Base-by-base conservation (phyloP, 2,329 filamentous ascomycete genomes). In the Chalaropsis thielavioides region DNA sequence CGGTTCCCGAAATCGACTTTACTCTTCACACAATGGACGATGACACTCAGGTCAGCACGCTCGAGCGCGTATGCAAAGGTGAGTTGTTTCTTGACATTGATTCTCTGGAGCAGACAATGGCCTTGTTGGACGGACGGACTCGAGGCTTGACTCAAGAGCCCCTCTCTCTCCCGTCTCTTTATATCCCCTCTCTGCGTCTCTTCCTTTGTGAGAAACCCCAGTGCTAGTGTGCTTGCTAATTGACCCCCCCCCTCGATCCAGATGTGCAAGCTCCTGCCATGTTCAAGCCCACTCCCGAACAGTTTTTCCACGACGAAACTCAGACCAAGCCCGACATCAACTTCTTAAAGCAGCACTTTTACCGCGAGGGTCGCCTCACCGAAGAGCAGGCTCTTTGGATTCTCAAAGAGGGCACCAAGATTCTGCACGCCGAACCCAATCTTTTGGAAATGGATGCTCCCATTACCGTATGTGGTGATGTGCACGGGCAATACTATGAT, bases 51-150 rank as follows among this genome's bases (percentile, higher is more conserved):
- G 94, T 99, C 74, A 97, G 84, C 84, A 99, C 94, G 68, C 78
- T 88, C 74, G 94, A 99, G 78, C 85, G 94, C 75, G 94, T 99
- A 68, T 96, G 92, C 82, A 99, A 97, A 91, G 94, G 94, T 97
- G 83, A 69, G 76, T 27, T 19, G 15, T 19, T 46, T 38, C 35
- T 8, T 10, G 35, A 38, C 35, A 38, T 38, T 1, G 35, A 8
- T 10, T 38, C 8, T 38, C 35, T 38, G 5, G 35, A 38, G 35
- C 35, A 8, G 35, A 38, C 35, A 8, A 38, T 8, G 35, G 7
- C 35, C 35, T 38, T 38, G 35, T 1, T 38, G 35, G 35, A 38
- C 6, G 7, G 10, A 38, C 10, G 35, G 31, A 35, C 31, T 13
- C 15, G 7, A 44, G 15, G 41, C 41, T 4, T n/a, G n/a, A n/a